Conservation (phyloP, 208 protist genomes). For the Trypanosoma theileri region DNA sequence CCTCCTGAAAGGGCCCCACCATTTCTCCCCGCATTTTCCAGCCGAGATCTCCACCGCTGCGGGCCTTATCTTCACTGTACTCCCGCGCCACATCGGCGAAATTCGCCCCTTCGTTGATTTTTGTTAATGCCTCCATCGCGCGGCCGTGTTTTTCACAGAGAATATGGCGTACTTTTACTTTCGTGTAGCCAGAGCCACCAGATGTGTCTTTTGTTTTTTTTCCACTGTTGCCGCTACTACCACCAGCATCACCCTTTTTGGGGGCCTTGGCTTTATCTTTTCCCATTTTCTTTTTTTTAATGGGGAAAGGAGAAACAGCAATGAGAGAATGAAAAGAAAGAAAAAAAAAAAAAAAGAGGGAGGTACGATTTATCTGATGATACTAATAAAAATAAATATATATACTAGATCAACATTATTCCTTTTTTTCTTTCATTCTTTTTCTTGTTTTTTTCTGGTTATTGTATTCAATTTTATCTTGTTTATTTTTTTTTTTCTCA, state of each 20-base stretch:
- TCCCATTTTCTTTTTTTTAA: background rate
- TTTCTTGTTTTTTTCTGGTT: background rate
- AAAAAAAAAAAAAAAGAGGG: constrained; percentile 16
- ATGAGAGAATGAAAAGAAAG: background rate
- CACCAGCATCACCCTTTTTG: constrained; percentile 5
- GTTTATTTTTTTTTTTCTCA: background rate
- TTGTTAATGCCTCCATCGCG: constrained; percentile 26
- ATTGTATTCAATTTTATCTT: background rate
- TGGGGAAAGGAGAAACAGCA: background rate
- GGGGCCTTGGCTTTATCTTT: constrained; percentile 15
- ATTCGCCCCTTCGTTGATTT: constrained; percentile 21
- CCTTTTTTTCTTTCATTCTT: background rate
- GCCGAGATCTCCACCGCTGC: constrained; percentile 34
- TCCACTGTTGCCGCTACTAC: constrained; percentile 12
- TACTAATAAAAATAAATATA: background rate
- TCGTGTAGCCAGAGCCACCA: constrained; percentile 34
- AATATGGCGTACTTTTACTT: constrained; percentile 41
- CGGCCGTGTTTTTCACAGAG: constrained; percentile 32
- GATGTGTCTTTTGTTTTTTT: constrained; percentile 31
- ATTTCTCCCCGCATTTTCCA: constrained; percentile 38
- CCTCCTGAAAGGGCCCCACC: constrained; percentile 38
- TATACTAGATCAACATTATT: background rate
- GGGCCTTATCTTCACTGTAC: constrained; percentile 36
- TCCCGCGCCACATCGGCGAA: constrained; percentile 42
- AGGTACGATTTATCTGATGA: background rate